phyloP scores from a whole-genome alignment of 805 yeast species.

The Lipomyces mesembrius region DNA sequence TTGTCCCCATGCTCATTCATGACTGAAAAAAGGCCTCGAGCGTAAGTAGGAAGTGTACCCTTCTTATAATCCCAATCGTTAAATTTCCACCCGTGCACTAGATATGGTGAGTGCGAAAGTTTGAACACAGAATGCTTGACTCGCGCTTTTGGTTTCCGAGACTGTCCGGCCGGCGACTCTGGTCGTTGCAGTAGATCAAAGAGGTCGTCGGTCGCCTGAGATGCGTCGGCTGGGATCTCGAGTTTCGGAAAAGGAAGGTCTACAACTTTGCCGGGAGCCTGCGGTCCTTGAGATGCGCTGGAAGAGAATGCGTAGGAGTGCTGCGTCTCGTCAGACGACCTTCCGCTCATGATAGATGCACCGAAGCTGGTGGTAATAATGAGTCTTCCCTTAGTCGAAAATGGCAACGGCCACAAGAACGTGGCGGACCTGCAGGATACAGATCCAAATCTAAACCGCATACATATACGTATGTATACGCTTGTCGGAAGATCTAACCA shows the following conservation, averaged over 20 bases:
- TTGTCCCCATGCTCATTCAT: conserved; percentile 46
- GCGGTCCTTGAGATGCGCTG: background rate
- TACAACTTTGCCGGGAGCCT: conserved; percentile 9
- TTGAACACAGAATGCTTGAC: conserved; percentile 25
- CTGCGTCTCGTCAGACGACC: background rate
- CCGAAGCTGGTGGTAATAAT: background rate
- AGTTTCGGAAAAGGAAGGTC: conserved; percentile 19
- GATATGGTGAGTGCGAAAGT: conserved; percentile 5
- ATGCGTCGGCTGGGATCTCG: background rate
- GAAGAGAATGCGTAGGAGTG: conserved; percentile 1
- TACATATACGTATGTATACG: background rate
- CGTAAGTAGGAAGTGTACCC: conserved; percentile 20
- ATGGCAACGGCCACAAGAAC: background rate
- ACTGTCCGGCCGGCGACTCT: background rate
- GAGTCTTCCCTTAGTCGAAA: background rate
- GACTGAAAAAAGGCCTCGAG: conserved; percentile 33
- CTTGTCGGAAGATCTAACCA: background rate
- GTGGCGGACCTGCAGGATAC: background rate
- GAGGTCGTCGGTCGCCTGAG: conserved; percentile 4
- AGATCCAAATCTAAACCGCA: background rate
- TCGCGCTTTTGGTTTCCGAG: conserved; percentile 4
- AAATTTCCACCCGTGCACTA: conserved; percentile 68
- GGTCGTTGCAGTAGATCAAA: conserved; percentile 9
- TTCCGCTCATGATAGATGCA: background rate
- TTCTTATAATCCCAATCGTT: conserved; percentile 79